Evolutionary conservation across 2,329 filamentous ascomycete genomes (phyloP).

Genomic region (Fusarium palustre): DNA sequence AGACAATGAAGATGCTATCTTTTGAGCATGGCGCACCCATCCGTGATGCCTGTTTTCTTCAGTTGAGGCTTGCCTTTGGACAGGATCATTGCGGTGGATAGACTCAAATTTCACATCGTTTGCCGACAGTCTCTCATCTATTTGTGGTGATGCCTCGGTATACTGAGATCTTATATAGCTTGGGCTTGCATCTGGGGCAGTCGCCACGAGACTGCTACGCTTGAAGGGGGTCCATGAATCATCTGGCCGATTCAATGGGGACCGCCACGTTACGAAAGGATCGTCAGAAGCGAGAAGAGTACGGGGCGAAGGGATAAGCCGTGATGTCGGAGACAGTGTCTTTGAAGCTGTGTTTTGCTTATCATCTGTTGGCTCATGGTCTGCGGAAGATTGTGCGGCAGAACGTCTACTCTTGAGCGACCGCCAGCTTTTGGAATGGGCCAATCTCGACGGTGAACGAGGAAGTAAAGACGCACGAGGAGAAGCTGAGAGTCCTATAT

Average conservation of each 20-base stretch:
- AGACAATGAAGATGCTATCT: slow-evolving; percentile 42
- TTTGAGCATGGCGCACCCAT: slow-evolving; percentile 42
- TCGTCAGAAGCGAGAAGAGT: slow-evolving; percentile 20
- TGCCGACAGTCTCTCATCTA: background rate
- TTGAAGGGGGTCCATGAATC: slow-evolving; percentile 34
- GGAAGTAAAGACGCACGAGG: background rate
- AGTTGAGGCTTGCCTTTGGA: background rate
- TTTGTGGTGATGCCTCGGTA: background rate
- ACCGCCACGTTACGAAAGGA: slow-evolving; percentile 22
- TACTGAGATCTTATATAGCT: slow-evolving; percentile 38
- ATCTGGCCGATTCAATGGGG: slow-evolving; percentile 19
- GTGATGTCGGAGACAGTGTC: background rate
- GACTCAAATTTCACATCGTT: background rate
- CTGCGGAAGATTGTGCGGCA: background rate
- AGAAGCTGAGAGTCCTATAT: background rate
- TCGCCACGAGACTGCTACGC: slow-evolving; percentile 9
- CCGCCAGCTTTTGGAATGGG: slow-evolving; percentile 34
- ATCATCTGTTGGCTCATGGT: background rate
- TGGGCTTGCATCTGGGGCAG: slow-evolving; percentile 24
- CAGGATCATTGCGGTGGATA: background rate
- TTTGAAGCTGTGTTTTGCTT: background rate
- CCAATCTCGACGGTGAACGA: slow-evolving; percentile 6
- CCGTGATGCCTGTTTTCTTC: slow-evolving; percentile 13
- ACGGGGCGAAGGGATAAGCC: slow-evolving; percentile 2
- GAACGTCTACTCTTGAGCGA: slow-evolving; percentile 10